Evolutionary conservation across 108 stramenopile genomes (phyloP), one percentile per base, ranked within the genome.

Genomic region (Skeletonema grethae): DNA sequence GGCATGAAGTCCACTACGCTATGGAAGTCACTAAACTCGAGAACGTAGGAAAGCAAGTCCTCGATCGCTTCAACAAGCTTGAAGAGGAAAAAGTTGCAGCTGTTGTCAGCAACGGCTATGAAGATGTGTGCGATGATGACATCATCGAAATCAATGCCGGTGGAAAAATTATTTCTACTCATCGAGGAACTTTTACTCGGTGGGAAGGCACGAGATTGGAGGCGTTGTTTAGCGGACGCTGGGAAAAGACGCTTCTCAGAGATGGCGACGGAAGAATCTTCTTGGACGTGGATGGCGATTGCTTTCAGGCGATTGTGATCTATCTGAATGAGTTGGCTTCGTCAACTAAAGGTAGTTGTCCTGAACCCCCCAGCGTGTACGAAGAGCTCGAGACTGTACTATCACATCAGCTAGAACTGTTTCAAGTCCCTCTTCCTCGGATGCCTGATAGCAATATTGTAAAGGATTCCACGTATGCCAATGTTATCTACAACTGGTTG

Each of bases 141-240:
- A 13, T 63, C 46, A 63, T 63, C 63, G 50, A 63, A 55, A 15
- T 63, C 48, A 63, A 63, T 13, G 63, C 50, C 4, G 63, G 63
- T 55, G 63, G 63, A 5, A 48, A 55, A 43, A 55, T 55, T 18
- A 55, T 63, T 16, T 13, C 50, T 11, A 45, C 63, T 43, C 11
- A 16, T 3, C 43, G 63, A 4, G 43, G 22, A 11, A 55, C 50
- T 55, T 43, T 63, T 12, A 63, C 63, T 16, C 48, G 15, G 9
- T 22, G 24, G 63, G 16, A 48, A 18, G 63, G 63, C 10, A 63
- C 48, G 4, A 24, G 63, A 6, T 63, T 63, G 22, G 63, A 63
- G 50, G 63, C 43, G 20, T 18, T 63, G 6, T 63, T 63, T 4
- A 63, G 63, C 6, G 63, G 63, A 12, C 12, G 50, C 13, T 63